Percentiles rank a stretch among this genome's conserved stretches.
Conservation (phyloP, 148 eudicot genomes). For the Pharnaceum exiguum region DNA sequence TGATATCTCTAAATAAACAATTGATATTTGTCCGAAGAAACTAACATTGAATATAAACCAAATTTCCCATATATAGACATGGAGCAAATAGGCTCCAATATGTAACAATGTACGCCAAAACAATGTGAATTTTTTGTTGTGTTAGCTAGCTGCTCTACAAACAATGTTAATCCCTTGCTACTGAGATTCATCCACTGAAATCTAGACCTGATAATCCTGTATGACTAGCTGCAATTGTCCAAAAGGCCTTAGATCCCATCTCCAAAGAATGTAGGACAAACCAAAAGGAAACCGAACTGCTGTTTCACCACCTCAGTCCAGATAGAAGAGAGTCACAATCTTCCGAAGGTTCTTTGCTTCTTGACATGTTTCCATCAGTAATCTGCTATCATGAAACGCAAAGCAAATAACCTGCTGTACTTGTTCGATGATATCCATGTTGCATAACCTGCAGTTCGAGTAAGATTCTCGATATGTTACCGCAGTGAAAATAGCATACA, state of each 20-base stretch:
- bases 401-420: conserved; percentile 98
- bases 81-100: conserved; percentile 37
- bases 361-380: conserved; percentile 98
- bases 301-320: conserved; percentile 41
- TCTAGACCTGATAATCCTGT: background rate
- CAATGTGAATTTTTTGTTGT: background rate
- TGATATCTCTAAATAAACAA: too few relatives aligned
- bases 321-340: conserved; percentile 91
- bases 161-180: conserved; percentile 16
- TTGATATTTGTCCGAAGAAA: background rate
- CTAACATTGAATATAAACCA: background rate
- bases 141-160: conserved; percentile 11
- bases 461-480: background rate
- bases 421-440: conserved; percentile 93
- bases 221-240: background rate
- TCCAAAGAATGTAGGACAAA: conserved; percentile 15
- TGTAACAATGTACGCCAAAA: conserved; percentile 10
- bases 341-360: conserved; percentile 94
- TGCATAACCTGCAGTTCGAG: conserved; percentile 70
- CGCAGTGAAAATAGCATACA: too few relatives aligned
- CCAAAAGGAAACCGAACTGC: background rate
- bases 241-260: background rate
- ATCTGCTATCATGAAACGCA: conserved; percentile 89
- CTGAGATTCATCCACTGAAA: background rate
- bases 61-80: conserved; percentile 8